A percentile compares a stretch with the other conserved stretches of the same genome.
Conservation (phyloP, 2,329 filamentous ascomycete species). For the Didymella lethalis region DNA sequence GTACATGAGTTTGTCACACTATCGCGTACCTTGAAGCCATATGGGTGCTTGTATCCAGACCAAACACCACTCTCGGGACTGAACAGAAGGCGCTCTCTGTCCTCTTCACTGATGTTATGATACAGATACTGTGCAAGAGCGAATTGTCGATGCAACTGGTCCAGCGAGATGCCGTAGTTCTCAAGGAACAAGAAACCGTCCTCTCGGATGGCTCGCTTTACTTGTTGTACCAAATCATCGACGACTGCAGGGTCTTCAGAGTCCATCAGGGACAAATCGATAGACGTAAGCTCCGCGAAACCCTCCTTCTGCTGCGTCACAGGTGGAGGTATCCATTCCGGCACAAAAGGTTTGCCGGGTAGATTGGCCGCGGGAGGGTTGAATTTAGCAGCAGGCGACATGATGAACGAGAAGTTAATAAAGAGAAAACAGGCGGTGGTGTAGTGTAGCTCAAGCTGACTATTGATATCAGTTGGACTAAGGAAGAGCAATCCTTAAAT, state of each 20-base stretch:
- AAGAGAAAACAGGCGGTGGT: background rate
- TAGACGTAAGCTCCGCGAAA: slow-evolving; percentile 49
- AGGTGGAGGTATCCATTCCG: slow-evolving; percentile 51
- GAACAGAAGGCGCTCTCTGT: slow-evolving; percentile 59
- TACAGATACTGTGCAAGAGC: slow-evolving; percentile 60
- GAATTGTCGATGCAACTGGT: slow-evolving; percentile 60
- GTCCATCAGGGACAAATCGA: slow-evolving; percentile 44
- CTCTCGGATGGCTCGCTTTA: slow-evolving; percentile 44
- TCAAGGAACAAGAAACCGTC: slow-evolving; percentile 55
- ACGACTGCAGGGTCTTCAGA: slow-evolving; percentile 50
- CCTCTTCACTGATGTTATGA: slow-evolving; percentile 59
- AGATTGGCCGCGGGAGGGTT: slow-evolving; percentile 32
- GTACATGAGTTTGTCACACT: background rate
- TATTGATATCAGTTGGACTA: background rate
- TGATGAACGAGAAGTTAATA: slow-evolving; percentile 4
- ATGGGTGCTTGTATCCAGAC: slow-evolving; percentile 61
- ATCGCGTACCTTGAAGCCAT: slow-evolving; percentile 53
- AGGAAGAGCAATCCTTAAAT: slow-evolving; percentile 12
- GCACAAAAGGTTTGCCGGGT: slow-evolving; percentile 33
- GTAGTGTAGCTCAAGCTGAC: background rate
- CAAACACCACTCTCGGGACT: slow-evolving; percentile 58
- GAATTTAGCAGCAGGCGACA: slow-evolving; percentile 30
- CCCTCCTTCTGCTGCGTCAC: slow-evolving; percentile 55
- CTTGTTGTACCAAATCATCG: slow-evolving; percentile 53
- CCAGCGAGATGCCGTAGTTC: slow-evolving; percentile 61